A percentile compares a stretch with the other conserved stretches of the same genome.
These are phyloP conservation scores for Zygotorulaspora florentina DNA, from an alignment of 805 yeast species.

Conservation along the genomic window DNA sequence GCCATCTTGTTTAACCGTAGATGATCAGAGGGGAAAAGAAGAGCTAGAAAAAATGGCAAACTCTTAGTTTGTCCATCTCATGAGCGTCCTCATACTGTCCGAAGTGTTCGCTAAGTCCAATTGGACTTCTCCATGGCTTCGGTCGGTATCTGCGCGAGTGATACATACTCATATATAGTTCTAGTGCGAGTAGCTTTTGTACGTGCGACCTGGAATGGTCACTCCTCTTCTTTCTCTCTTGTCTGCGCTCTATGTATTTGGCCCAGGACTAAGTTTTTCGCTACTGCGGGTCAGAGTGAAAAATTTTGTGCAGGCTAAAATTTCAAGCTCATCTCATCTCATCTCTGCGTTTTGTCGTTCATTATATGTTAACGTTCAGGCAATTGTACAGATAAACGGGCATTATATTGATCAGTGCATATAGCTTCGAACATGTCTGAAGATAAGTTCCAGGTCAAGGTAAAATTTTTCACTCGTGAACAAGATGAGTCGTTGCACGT, in stretches of 20 bases:
- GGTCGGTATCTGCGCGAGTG: constrained; percentile 37
- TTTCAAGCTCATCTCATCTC: constrained; percentile 15
- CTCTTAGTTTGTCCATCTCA: constrained; percentile 11
- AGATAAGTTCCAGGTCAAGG: constrained; percentile 66
- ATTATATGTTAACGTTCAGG: not conserved
- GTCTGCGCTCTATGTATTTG: not conserved
- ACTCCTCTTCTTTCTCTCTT: not conserved
- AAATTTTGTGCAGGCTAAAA: constrained; percentile 8
- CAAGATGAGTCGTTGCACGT: constrained; percentile 68
- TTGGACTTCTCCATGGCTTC: constrained; percentile 20
- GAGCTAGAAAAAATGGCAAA: constrained; percentile 29
- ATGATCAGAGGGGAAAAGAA: constrained; percentile 40
- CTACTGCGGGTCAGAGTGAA: constrained; percentile 3
- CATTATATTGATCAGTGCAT: not conserved
- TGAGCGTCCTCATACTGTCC: constrained; percentile 40
- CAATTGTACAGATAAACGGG: not conserved
- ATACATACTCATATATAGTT: constrained; percentile 12
- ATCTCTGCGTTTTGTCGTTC: not conserved
- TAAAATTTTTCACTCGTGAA: constrained; percentile 83
- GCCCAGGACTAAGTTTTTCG: too few species aligned
- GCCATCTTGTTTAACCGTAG: constrained; percentile 32
- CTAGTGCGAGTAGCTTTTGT: too few species aligned
- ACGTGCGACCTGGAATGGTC: too few species aligned
- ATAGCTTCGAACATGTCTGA: constrained; percentile 15
- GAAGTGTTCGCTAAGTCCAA: constrained; percentile 13